Conservation (phyloP, 768 basidiomycete genomes). For the Pisolithus albus region DNA sequence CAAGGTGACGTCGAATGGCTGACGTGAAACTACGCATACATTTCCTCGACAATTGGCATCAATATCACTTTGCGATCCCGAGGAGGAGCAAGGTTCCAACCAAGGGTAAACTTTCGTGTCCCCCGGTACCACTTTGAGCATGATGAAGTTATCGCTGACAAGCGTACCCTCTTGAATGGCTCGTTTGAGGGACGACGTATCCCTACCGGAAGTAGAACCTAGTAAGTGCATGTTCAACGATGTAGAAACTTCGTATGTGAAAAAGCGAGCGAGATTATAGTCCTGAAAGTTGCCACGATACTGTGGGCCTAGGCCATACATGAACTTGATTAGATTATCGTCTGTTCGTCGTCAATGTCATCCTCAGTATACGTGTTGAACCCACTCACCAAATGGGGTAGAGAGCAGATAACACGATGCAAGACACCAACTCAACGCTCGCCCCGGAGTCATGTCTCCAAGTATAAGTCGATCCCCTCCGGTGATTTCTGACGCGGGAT, state of each 20-base stretch:
- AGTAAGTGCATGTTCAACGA: constrained; percentile 75
- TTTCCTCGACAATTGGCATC: constrained; percentile 35
- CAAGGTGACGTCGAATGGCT: constrained; percentile 64
- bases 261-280: constrained; percentile 56
- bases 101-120: constrained; percentile 11
- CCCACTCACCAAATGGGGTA: constrained; percentile 44
- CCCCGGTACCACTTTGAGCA: constrained; percentile 35
- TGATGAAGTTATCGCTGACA: constrained; percentile 32
- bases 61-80: not conserved
- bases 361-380: not conserved
- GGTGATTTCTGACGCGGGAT: constrained; percentile 43
- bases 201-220: constrained; percentile 38
- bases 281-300: constrained; percentile 77
- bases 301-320: constrained; percentile 77
- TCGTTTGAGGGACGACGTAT: constrained; percentile 29
- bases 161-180: constrained; percentile 37
- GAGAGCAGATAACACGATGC: constrained; percentile 60
- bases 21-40: constrained; percentile 52
- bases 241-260: constrained; percentile 81
- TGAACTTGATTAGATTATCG: constrained; percentile 65
- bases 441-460: constrained; percentile 44
- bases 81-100: constrained; percentile 4
- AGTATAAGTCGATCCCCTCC: constrained; percentile 39
- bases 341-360: constrained; percentile 32
- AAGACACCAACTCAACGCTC: constrained; percentile 50